Evolutionary conservation across 2,329 filamentous ascomycete species (phyloP).

Genomic region (Colletotrichum godetiae): DNA sequence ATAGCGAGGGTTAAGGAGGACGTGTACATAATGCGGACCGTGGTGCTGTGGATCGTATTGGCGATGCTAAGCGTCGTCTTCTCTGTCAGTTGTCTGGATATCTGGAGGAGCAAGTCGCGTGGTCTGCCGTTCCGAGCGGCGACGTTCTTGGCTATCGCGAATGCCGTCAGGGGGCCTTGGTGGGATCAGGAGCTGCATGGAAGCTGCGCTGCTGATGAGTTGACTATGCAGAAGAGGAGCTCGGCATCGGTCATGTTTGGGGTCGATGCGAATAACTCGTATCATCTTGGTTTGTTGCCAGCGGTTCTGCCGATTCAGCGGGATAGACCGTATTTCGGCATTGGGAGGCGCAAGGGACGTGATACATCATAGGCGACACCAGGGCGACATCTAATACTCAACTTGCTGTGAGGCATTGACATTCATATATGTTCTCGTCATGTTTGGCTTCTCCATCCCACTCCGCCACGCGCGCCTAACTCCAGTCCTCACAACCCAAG

Average conservation of each 20-base stretch:
- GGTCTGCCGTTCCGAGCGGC: constrained; percentile 13
- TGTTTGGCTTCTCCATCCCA: not conserved
- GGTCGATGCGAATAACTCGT: not conserved
- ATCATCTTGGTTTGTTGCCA: constrained; percentile 3
- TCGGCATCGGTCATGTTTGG: constrained; percentile 13
- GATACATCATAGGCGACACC: no score
- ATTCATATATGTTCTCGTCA: not conserved
- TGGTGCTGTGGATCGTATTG: constrained; percentile 11
- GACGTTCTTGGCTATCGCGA: constrained; percentile 20
- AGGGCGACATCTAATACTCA: not conserved
- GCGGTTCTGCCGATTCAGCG: constrained; percentile 13
- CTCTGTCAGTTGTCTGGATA: constrained; percentile 5
- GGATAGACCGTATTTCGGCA: not conserved
- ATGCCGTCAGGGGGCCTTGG: constrained; percentile 15
- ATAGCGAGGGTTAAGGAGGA: not conserved
- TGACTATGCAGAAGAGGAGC: constrained; percentile 10
- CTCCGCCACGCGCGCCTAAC: not conserved
- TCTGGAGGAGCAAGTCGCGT: constrained; percentile 20
- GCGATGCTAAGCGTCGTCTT: constrained; percentile 5
- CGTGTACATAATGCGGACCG: constrained; percentile 13
- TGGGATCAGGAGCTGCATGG: constrained; percentile 19
- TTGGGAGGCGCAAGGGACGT: not conserved
- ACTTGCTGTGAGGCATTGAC: not conserved
- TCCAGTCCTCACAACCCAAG: not conserved
- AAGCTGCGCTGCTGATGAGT: constrained; percentile 14